Base-by-base conservation (phyloP, 345 rosid genomes). In the Salix purpurea region DNA sequence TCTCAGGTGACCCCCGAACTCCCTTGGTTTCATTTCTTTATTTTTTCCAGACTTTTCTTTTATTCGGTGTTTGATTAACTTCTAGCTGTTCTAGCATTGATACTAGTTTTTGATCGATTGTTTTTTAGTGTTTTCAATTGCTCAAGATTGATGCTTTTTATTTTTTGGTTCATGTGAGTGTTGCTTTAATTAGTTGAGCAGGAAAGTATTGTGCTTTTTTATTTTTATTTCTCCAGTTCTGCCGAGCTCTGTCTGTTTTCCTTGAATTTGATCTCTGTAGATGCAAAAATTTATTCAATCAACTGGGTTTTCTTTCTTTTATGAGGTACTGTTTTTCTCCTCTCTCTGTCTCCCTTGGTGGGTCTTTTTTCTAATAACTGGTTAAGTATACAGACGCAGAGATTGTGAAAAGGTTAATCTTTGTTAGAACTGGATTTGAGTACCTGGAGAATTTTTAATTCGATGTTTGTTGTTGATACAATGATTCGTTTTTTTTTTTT, bases 261-360 rank as follows among this genome's bases (percentile, higher is more conserved):
- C 72, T 82, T 67, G 32, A 30, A 42, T 66, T 78, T 48, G 64
- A 18, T 65, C 44, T 14, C 12, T 65, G 37, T 65, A 18, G 5
- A 36, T 74, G 68, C 71, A 15, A 58, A 48, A 70, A 9, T 74
- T 61, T 44, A 46, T 46, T 19, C 69, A 18, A 12, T 39, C 21
- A 39, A 71, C 39, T 62, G 75, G 69, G 77, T 40, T 77, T 70
- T 62, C 79, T 67, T 74, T 58, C 68, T n/a, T 21, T 37, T 54
- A 23, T 46, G 16, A 71, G 83, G 65, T 74, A 11, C 69, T 72
- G 28, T 10, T 46, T 5, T 11, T 21, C 30, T 32, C 28, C 26
- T 37, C 42, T 40, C 61, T 76, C 7, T 71, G 5, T 13, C 15
- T 26, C 24, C 48, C 19, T 4, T 36, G n/a, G 13, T 50, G 26